Percentiles rank a stretch among this genome's conserved stretches.
Evolutionary conservation across 345 rosid genomes (phyloP).

Genomic region (Excoecaria cochinchinensis): DNA sequence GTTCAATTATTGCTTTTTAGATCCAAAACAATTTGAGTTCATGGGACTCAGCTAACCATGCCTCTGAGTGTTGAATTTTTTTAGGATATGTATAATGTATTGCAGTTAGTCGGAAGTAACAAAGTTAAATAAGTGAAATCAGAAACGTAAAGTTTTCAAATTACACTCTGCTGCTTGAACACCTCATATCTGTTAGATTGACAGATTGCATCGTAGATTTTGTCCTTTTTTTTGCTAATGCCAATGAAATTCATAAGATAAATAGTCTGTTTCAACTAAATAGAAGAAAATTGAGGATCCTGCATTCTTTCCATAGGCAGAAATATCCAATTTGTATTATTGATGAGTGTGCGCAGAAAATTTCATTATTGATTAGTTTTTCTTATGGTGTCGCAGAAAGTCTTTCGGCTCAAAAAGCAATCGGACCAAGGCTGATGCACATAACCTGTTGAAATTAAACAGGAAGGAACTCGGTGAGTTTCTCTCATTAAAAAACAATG

Average conservation of each 20-base stretch:
- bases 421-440: constrained; percentile 20
- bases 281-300: not conserved
- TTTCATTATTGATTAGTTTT: constrained; percentile 8
- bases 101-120: not conserved
- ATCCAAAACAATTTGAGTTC: not conserved
- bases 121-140: not conserved
- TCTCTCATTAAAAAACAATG: constrained; percentile 19
- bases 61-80: not conserved
- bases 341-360: not conserved
- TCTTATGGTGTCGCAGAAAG: constrained; percentile 34
- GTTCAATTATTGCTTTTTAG: not conserved
- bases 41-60: not conserved
- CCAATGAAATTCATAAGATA: no score
- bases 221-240: not conserved
- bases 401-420: constrained; percentile 28
- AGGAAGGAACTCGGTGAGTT: constrained; percentile 25
- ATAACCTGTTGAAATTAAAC: constrained; percentile 25
- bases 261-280: not conserved
- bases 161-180: not conserved
- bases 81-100: not conserved
- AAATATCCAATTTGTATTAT: not conserved
- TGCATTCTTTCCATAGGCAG: not conserved
- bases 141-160: not conserved
- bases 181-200: not conserved
- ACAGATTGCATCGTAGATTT: not conserved